phyloP scores from a whole-genome alignment of 1,139 yeast species.

The Pneumocystis murina region DNA sequence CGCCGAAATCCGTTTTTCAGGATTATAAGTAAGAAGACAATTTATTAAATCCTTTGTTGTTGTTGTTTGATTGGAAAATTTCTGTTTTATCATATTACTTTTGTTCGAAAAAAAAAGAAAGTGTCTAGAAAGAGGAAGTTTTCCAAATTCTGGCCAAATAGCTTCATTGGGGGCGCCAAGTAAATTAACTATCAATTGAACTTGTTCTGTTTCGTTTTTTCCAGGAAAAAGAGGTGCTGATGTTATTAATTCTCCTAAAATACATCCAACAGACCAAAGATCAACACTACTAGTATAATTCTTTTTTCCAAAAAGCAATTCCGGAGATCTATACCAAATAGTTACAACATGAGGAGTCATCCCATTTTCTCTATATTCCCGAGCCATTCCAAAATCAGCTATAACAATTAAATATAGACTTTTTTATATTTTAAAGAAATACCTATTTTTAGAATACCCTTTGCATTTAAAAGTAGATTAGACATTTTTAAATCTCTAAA shows the following conservation, averaged over 20 bases:
- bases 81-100: background rate
- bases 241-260: constrained; percentile 50
- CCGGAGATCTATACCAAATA: constrained; percentile 97
- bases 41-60: constrained; percentile 40
- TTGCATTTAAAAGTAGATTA: constrained; percentile 45
- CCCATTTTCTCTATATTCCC: constrained; percentile 2
- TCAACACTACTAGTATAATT: constrained; percentile 83
- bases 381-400: constrained; percentile 15
- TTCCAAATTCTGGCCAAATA: constrained; percentile 18
- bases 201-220: background rate
- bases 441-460: constrained; percentile 47
- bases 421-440: background rate
- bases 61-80: background rate
- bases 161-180: constrained; percentile 16
- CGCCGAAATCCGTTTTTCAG: constrained; percentile 63
- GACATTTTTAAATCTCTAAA: constrained; percentile 53
- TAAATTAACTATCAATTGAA: constrained; percentile 10
- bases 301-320: constrained; percentile 71
- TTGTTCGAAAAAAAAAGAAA: background rate
- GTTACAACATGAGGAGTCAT: constrained; percentile 48
- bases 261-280: constrained; percentile 95
- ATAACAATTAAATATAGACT: background rate
- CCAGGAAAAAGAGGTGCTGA: background rate
- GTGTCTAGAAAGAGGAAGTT: constrained; percentile 16
- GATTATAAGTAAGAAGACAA: constrained; percentile 62